Evolutionary conservation across 805 yeast genomes (phyloP), one percentile per base, ranked within the genome.

Genomic region (Brettanomyces custersianus): DNA sequence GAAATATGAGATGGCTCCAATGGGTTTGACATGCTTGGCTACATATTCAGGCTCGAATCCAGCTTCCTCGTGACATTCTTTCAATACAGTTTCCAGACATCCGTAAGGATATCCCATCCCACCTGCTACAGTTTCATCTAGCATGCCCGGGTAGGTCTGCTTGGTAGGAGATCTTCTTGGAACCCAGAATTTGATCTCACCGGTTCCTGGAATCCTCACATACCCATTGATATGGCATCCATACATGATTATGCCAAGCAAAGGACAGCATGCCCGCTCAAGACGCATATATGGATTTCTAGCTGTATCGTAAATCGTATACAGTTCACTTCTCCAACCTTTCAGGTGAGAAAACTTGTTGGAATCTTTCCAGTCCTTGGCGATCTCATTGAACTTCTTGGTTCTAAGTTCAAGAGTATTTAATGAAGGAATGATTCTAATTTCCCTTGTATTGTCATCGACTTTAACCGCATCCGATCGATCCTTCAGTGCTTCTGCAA

Each of bases 101-200:
- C 87, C 85, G 44, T 73, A 65, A 0, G 95, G 95, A 54, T 79
- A 68, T 0, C 94, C 96, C 4, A 92, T 50, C 0, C 98, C 98
- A 1, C 98, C 98, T 0, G 95, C 98, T 5, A 92, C 83, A 1
- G 94, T 86, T 55, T 88, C 90, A 55, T 92, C 98, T 26, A 88
- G 68, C 82, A 75, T 80, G 0, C 83, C 81, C 0, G 98, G 97
- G 61, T 74, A 90, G 0, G 98, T 92, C 13, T 80, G 80, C 55
- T 92, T 92, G 2, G 76, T 68, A 4, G 63, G 55, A 0, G 96
- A 70, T 44, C 98, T 63, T 41, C 85, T 63, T 0, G 98, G 95
- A 8, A 90, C 68, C 97, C 97, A 92, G 39, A 81, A 48, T 47
- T 72, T 70, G 22, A 70, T 42, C 23, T 63, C 59, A 1, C 70